Percentiles rank a stretch among this genome's conserved stretches.
Conservation (phyloP, 1,139 yeast genomes). For the Protomyces macrosporus region DNA sequence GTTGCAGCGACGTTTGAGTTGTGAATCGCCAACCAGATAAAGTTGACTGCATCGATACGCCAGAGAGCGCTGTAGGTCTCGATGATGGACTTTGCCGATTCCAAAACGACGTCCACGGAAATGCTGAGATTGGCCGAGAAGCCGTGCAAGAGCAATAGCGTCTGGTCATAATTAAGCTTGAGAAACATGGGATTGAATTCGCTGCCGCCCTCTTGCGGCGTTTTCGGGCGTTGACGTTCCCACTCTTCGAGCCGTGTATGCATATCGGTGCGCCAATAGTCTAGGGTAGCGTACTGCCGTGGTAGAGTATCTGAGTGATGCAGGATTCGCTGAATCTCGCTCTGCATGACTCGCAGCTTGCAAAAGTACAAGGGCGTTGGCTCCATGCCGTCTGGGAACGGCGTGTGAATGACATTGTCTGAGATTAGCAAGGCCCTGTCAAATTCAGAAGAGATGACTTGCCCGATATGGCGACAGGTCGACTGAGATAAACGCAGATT, state of each 20-base stretch:
- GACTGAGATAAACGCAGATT: slow-evolving; percentile 62
- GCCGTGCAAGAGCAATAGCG: slow-evolving; percentile 67
- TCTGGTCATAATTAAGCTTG: slow-evolving; percentile 69
- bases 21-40: slow-evolving; percentile 92
- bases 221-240: slow-evolving; percentile 55
- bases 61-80: slow-evolving; percentile 56
- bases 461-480: slow-evolving; percentile 62
- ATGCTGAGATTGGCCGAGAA: slow-evolving; percentile 64
- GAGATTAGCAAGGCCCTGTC: slow-evolving; percentile 38
- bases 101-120: slow-evolving; percentile 52
- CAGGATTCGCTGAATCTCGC: slow-evolving; percentile 66
- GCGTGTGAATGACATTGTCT: slow-evolving; percentile 32
- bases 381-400: slow-evolving; percentile 4
- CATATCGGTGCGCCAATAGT: slow-evolving; percentile 57
- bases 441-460: background rate
- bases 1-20: slow-evolving; percentile 72
- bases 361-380: slow-evolving; percentile 47
- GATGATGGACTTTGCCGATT: slow-evolving; percentile 63
- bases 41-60: slow-evolving; percentile 57
- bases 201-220: slow-evolving; percentile 61
- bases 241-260: slow-evolving; percentile 54
- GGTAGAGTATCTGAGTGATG: slow-evolving; percentile 71
- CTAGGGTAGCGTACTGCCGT: slow-evolving; percentile 50
- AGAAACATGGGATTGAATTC: slow-evolving; percentile 66
- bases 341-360: slow-evolving; percentile 64